These are phyloP conservation scores for Globisporangium okanoganense DNA, from an alignment of 352 stramenopile genomes.

Conservation along the genomic window DNA sequence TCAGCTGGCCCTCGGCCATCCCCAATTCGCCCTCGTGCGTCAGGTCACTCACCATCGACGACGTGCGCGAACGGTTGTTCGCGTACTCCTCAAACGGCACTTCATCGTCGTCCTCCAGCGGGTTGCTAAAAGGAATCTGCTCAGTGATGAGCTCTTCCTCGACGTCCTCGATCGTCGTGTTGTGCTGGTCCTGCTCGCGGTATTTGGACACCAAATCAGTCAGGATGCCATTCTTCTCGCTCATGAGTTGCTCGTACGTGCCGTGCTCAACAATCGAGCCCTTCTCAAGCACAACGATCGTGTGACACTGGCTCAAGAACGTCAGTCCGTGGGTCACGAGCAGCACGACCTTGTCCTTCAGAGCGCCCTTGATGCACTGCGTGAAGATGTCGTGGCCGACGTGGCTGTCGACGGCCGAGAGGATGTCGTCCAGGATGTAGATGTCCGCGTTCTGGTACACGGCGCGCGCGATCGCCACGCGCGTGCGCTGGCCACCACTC, in stretches of 20 bases:
- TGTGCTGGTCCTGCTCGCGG: slow-evolving; percentile 45
- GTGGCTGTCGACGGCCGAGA: slow-evolving; percentile 96
- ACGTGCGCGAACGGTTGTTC: slow-evolving; percentile 47
- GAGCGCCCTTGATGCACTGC: slow-evolving; percentile 88
- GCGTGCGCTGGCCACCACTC: slow-evolving; percentile 93
- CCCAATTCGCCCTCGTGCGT: slow-evolving; percentile 35
- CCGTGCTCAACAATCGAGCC: slow-evolving; percentile 74
- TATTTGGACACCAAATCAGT: slow-evolving; percentile 56
- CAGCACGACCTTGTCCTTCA: slow-evolving; percentile 88
- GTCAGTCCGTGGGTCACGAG: slow-evolving; percentile 92
- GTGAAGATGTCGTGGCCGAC: slow-evolving; percentile 94
- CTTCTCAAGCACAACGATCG: slow-evolving; percentile 58
- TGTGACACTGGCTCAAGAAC: slow-evolving; percentile 64
- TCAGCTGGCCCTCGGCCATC: slow-evolving; percentile 36
- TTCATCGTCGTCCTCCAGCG: slow-evolving; percentile 20
- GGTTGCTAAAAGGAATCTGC: slow-evolving; percentile 1
- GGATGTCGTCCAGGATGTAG: slow-evolving; percentile 95
- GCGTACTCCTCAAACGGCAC: slow-evolving; percentile 30
- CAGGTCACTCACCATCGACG: slow-evolving; percentile 50
- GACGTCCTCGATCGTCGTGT: slow-evolving; percentile 37
- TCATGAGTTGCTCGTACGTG: slow-evolving; percentile 73
- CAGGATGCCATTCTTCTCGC: slow-evolving; percentile 55
- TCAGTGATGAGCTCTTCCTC: slow-evolving; percentile 24
- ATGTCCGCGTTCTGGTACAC: slow-evolving; percentile 94
- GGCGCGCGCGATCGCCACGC: slow-evolving; percentile 91